Conservation (phyloP, 2,329 filamentous ascomycete genomes). For the Trichothecium sympodiale region DNA sequence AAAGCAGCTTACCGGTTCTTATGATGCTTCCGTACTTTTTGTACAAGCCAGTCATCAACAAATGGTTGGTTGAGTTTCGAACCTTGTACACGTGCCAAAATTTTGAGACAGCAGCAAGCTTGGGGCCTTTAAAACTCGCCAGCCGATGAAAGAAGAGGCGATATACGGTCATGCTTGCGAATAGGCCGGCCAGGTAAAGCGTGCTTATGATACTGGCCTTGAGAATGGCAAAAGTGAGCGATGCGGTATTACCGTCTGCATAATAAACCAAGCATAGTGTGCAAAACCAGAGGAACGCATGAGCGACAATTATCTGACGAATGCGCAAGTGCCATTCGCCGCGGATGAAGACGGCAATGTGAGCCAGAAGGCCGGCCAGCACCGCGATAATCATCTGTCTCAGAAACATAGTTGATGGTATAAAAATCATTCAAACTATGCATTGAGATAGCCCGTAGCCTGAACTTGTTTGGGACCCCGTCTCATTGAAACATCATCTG, state of each 20-base stretch:
- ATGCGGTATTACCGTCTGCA: too few relatives aligned
- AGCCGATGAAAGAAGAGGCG: slow-evolving; percentile 2
- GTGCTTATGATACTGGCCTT: too few relatives aligned
- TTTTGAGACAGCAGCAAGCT: slow-evolving; percentile 1
- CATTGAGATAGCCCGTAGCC: too few relatives aligned
- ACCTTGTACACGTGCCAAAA: slow-evolving; percentile 1
- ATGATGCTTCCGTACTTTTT: neutral
- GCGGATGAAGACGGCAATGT: slow-evolving; percentile 1
- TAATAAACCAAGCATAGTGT: too few relatives aligned
- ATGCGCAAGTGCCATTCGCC: neutral
- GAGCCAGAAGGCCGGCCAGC: slow-evolving; percentile 3
- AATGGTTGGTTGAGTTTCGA: neutral
- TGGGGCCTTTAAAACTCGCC: slow-evolving; percentile 2
- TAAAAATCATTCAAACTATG: too few relatives aligned
- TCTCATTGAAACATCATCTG: too few relatives aligned
- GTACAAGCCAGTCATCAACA: neutral
- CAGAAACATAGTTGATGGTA: too few relatives aligned
- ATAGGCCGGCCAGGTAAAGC: neutral
- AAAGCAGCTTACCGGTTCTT: neutral
- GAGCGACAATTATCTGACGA: neutral
- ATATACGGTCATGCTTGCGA: slow-evolving; percentile 2
- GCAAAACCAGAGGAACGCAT: too few relatives aligned
- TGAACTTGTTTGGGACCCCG: too few relatives aligned
- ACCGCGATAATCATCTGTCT: too few relatives aligned
- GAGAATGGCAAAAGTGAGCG: too few relatives aligned